Base-by-base conservation (phyloP, 805 yeast species). In the Sugiyamaella valdiviana region DNA sequence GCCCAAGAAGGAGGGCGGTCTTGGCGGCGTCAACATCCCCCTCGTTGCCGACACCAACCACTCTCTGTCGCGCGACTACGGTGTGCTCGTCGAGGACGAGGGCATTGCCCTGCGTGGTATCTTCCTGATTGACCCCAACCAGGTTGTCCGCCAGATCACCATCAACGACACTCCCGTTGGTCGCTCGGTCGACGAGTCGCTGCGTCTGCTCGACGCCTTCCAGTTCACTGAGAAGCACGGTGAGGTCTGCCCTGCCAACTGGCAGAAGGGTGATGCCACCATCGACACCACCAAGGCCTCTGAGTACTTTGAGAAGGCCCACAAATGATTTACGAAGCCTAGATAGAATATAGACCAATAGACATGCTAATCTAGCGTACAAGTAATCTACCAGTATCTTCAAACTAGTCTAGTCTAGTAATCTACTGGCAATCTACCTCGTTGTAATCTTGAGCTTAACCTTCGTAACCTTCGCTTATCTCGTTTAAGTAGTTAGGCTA, bases 161-260 rank as follows among this genome's bases (percentile, higher is more conserved):
- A 78, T 93, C 79, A 93, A 93, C 80, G 98, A 93, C 74, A 84
- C 91, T 71, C 96, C 99, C 71, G 99, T 93, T 61, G 99, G 99
- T 72, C 89, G 99, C 80, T 85, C 86, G 66, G 99, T 93, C 61
- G 97, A 90, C 59, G 99, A 93, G 81, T 85, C 97, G 59, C 78
- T 88, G 68, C 90, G 99, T 83, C 81, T 93, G 68, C 80, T 93
- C 57, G 98, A 93, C 71, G 99, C 97, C 62, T 93, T 93, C 96
- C 96, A 91, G 78, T 93, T 95, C 90, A 86, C 96, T 64, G 98
- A 90, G 73, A 85, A 87, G 78, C 78, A 93, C 82, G 99, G 99
- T 76, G 96, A 95, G 77, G 99, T 91, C 60, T 90, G 97, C 78
- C 99, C 99, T 65, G 97, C 98, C 70, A 93, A 91, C 95, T 91